phyloP scores from a whole-genome alignment of 2,329 filamentous ascomycete genomes.

The Colletotrichum plurivorum region DNA sequence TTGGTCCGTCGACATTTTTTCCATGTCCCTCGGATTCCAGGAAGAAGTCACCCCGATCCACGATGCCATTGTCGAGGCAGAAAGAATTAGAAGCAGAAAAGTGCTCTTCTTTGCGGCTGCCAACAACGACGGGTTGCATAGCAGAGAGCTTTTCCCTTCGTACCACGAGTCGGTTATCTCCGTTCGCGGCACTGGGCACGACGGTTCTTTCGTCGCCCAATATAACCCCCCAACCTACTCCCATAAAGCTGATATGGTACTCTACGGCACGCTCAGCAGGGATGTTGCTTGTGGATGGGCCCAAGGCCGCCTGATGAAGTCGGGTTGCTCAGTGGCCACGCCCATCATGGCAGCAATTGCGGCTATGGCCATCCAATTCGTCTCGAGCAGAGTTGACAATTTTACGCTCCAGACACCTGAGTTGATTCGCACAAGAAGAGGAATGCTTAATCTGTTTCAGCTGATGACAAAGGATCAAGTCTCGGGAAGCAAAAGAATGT shows the following conservation, averaged over 20 bases:
- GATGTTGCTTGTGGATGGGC: background rate
- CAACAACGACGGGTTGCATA: background rate
- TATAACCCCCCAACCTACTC: background rate
- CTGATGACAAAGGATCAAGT: background rate
- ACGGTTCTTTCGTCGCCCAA: background rate
- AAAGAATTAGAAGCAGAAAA: background rate
- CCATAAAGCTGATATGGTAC: background rate
- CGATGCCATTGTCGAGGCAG: background rate
- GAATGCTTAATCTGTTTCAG: background rate
- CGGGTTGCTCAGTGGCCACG: background rate
- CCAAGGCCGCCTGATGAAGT: background rate
- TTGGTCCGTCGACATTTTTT: background rate
- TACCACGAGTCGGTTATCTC: background rate
- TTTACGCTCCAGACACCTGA: background rate
- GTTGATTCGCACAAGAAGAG: background rate
- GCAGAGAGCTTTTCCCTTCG: background rate
- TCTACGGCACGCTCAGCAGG: background rate
- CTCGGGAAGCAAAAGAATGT: background rate
- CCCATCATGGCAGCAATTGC: background rate
- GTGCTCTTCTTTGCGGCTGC: background rate
- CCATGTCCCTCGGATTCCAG: background rate
- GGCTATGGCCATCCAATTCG: background rate
- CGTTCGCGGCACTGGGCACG: background rate
- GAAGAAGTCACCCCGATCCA: background rate
- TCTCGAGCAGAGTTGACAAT: background rate